Percentiles rank a stretch among this genome's conserved stretches.
phyloP scores from a whole-genome alignment of 768 basidiomycete genomes.

The Dacryopinax spathularia region DNA sequence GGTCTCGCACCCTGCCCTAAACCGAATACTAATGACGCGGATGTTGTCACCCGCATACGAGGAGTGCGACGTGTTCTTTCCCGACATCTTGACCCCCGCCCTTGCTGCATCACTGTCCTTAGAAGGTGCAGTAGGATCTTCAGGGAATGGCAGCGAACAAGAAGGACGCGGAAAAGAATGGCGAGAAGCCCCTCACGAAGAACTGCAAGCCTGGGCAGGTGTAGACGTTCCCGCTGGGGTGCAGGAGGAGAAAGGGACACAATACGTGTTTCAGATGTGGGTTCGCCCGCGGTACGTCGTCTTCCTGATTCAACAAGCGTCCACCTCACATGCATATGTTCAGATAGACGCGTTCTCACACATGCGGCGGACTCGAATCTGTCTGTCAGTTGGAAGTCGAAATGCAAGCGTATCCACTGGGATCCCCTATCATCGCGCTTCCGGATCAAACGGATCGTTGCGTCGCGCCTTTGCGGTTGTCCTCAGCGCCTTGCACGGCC shows the following conservation, averaged over 20 bases:
- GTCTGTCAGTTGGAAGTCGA: too few relatives aligned
- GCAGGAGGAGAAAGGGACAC: constrained; percentile 68
- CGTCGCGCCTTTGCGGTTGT: too few relatives aligned
- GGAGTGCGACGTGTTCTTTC: constrained; percentile 78
- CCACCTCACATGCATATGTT: neutral
- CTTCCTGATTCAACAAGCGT: neutral
- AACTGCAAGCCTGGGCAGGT: constrained; percentile 62
- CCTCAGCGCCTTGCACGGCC: too few relatives aligned
- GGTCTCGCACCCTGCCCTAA: constrained; percentile 38
- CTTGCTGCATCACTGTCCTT: neutral
- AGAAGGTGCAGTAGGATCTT: neutral
- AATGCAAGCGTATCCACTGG: too few relatives aligned
- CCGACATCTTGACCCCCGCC: constrained; percentile 39
- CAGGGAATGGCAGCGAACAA: neutral
- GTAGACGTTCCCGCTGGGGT: constrained; percentile 61
- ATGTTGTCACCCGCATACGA: constrained; percentile 58
- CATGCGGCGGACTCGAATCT: too few relatives aligned
- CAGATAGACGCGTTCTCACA: too few relatives aligned
- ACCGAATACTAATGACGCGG: constrained; percentile 79
- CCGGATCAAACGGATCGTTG: too few relatives aligned
- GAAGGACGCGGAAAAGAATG: constrained; percentile 26
- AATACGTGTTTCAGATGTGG: constrained; percentile 97
- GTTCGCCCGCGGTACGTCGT: constrained; percentile 25
- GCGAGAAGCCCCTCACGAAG: constrained; percentile 44
- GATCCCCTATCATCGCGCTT: too few relatives aligned